phyloP scores from a whole-genome alignment of 2,329 filamentous ascomycete species.

The Hypoxylon sp. region DNA sequence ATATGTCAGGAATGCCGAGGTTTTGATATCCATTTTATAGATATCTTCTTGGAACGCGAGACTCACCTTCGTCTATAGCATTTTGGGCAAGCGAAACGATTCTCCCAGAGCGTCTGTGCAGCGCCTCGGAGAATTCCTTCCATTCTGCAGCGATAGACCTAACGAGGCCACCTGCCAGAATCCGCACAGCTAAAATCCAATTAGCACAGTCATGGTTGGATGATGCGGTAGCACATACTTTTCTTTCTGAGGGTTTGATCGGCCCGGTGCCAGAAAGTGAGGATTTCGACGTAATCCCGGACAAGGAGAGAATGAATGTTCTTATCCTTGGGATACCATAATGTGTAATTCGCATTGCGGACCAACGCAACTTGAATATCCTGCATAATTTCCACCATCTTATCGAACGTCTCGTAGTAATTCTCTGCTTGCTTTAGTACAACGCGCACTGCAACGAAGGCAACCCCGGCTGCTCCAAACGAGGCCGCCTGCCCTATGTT shows the following conservation, averaged over 20 bases:
- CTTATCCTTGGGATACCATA: background rate
- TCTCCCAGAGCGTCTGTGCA: constrained; percentile 24
- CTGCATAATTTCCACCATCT: background rate
- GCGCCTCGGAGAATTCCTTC: constrained; percentile 5
- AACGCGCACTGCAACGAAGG: background rate
- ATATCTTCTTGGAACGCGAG: background rate
- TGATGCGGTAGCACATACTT: constrained; percentile 19
- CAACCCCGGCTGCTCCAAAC: background rate
- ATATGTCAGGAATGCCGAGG: background rate
- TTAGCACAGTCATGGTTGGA: background rate
- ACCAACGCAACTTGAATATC: background rate
- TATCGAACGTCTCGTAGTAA: background rate
- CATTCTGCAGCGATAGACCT: constrained; percentile 11
- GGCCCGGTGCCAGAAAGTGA: constrained; percentile 10
- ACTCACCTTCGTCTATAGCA: constrained; percentile 1
- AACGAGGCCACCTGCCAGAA: background rate
- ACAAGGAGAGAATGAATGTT: constrained; percentile 9
- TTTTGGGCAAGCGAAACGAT: constrained; percentile 14
- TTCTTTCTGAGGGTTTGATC: constrained; percentile 23
- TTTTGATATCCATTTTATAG: background rate
- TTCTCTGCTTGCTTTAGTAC: background rate
- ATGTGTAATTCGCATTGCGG: background rate
- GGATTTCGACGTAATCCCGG: constrained; percentile 32
- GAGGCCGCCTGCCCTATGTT: background rate
- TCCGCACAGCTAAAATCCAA: background rate